These are phyloP conservation scores for Hypoxylon sp. DNA, from an alignment of 2,329 filamentous ascomycete genomes.

Conservation along the genomic window DNA sequence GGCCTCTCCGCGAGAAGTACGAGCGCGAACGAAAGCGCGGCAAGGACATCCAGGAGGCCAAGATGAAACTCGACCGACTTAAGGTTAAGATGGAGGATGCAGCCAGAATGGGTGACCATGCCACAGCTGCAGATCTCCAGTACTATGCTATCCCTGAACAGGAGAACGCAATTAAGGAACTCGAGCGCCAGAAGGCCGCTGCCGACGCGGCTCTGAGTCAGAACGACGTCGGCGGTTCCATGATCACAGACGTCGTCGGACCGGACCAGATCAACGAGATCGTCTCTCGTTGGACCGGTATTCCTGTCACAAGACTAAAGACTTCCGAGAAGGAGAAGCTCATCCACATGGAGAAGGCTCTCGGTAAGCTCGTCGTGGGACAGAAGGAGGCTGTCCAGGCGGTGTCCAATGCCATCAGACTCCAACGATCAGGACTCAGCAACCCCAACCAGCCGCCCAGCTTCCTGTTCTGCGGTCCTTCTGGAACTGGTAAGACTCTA, in stretches of 20 bases:
- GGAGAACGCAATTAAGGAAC: conserved; percentile 80
- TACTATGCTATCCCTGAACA: conserved; percentile 98
- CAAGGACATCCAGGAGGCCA: conserved; percentile 92
- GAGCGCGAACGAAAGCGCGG: conserved; percentile 92
- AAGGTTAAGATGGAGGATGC: conserved; percentile 94
- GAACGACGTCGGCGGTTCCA: conserved; percentile 71
- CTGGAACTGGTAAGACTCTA: conserved; percentile 97
- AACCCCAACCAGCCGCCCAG: conserved; percentile 98
- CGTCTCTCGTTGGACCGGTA: conserved; percentile 97
- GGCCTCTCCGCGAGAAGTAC: conserved; percentile 94
- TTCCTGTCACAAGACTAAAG: conserved; percentile 92
- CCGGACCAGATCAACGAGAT: conserved; percentile 99
- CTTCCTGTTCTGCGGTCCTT: conserved; percentile 99
- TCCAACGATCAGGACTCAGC: conserved; percentile 92
- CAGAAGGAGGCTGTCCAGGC: conserved; percentile 94
- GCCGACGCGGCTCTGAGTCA: conserved; percentile 80
- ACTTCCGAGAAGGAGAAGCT: conserved; percentile 98
- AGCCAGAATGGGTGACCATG: conserved; percentile 86
- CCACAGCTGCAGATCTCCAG: conserved; percentile 91
- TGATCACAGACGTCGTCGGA: conserved; percentile 93
- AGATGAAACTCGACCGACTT: conserved; percentile 92
- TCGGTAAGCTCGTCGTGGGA: conserved; percentile 88
- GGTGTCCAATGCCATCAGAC: conserved; percentile 94
- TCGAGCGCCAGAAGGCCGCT: conserved; percentile 84
- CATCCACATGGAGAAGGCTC: conserved; percentile 93